Percentiles rank a stretch among this genome's conserved stretches.
These are phyloP conservation scores for Trypanosoma congolense DNA, from an alignment of 208 protist species.

Conservation along the genomic window DNA sequence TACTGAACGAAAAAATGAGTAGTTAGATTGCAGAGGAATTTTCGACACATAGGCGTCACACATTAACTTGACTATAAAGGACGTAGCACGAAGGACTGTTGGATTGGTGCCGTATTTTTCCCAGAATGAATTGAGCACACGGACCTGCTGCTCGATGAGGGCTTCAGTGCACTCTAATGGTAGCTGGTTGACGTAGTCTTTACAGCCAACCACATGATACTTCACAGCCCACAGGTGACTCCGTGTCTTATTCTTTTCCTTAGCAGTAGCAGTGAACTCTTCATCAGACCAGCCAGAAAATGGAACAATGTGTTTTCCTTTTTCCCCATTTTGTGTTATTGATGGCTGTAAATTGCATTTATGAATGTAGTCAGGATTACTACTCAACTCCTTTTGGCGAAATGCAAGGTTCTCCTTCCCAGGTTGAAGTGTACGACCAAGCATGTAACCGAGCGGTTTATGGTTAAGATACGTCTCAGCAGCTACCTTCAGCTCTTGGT, in stretches of 20 bases:
- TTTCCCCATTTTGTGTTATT: constrained; percentile 21
- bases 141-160: constrained; percentile 56
- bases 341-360: constrained; percentile 25
- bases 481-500: constrained; percentile 25
- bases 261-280: constrained; percentile 20
- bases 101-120: constrained; percentile 66
- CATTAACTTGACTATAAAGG: constrained; percentile 79
- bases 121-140: constrained; percentile 62
- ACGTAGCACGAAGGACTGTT: constrained; percentile 52
- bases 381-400: constrained; percentile 23
- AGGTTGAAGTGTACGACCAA: constrained; percentile 20
- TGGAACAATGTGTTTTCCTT: constrained; percentile 24
- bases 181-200: constrained; percentile 72
- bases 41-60: constrained; percentile 82
- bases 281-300: constrained; percentile 26
- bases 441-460: constrained; percentile 28
- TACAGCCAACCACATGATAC: constrained; percentile 36
- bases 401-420: constrained; percentile 19
- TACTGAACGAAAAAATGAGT: constrained; percentile 66
- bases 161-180: constrained; percentile 59
- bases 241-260: constrained; percentile 22
- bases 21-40: constrained; percentile 60
- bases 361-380: constrained; percentile 27
- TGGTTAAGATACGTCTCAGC: constrained; percentile 28
- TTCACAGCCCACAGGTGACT: constrained; percentile 17